A percentile compares a stretch with the other conserved stretches of the same genome.
Evolutionary conservation across 192 early-diverging fungal species (phyloP).

Genomic region (Entomortierella lignicola): DNA sequence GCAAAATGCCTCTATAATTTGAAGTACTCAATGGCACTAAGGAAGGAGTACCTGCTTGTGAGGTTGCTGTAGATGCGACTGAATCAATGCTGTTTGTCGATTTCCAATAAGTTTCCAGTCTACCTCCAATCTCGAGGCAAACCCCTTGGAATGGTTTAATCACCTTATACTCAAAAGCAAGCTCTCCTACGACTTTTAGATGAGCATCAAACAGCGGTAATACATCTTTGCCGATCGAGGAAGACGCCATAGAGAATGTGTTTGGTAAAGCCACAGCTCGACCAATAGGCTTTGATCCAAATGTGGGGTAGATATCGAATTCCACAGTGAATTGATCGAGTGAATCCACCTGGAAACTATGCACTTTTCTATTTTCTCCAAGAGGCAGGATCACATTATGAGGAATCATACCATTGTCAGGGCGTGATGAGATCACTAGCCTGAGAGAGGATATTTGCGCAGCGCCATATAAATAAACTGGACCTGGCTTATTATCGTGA

Average conservation of each 20-base stretch:
- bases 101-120: constrained; percentile 99
- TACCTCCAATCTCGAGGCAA: constrained; percentile 91
- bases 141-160: constrained; percentile 90
- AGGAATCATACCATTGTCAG: constrained; percentile 88
- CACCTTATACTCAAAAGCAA: constrained; percentile 83
- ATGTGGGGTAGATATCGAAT: constrained; percentile 95
- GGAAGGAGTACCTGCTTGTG: constrained; percentile 6
- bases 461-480: constrained; percentile 69
- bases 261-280: constrained; percentile 83
- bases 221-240: constrained; percentile 50
- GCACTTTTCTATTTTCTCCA: constrained; percentile 80
- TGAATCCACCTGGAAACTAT: constrained; percentile 86
- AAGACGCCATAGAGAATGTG: constrained; percentile 60
- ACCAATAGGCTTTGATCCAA: constrained; percentile 93
- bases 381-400: constrained; percentile 92
- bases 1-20: constrained; percentile 30
- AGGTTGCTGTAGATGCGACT: constrained; percentile 19
- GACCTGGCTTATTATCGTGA: constrained; percentile 21
- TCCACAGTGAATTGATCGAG: constrained; percentile 81
- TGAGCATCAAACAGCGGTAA: constrained; percentile 91
- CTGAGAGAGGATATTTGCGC: constrained; percentile 79
- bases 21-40: constrained; percentile 35
- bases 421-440: constrained; percentile 86
- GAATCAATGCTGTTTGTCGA: constrained; percentile 80
- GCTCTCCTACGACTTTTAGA: constrained; percentile 91